These are phyloP conservation scores for Ustilago lituana DNA, from an alignment of 1,284 basidiomycete species.

Conservation along the genomic window DNA sequence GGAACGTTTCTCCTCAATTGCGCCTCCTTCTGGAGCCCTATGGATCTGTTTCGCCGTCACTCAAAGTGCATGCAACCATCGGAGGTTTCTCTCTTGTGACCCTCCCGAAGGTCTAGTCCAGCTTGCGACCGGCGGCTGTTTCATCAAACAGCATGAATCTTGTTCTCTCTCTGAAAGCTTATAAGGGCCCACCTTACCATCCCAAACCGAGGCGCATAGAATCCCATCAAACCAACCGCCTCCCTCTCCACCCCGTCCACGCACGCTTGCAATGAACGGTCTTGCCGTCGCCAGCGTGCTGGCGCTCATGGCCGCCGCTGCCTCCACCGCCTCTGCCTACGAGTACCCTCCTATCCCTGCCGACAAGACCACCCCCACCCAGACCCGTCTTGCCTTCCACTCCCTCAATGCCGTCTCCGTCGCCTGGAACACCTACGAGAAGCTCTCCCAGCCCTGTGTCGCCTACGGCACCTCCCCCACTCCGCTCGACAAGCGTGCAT, in stretches of 20 bases:
- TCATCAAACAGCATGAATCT: not conserved
- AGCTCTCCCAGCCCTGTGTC: slow-evolving; percentile 36
- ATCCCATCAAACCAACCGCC: not conserved
- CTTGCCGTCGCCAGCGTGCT: slow-evolving; percentile 12
- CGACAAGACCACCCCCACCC: slow-evolving; percentile 51
- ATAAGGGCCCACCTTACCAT: no score
- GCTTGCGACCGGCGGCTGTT: no score
- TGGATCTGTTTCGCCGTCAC: no score
- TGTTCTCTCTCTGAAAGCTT: slow-evolving; percentile 1
- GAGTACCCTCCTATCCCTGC: slow-evolving; percentile 32
- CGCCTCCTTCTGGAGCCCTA: no score
- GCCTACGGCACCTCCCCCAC: slow-evolving; percentile 30
- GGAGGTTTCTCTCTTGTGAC: no score
- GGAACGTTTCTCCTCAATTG: no score
- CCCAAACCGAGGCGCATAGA: no score
- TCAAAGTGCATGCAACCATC: no score
- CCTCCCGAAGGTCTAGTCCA: no score
- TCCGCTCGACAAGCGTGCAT: slow-evolving; percentile 15
- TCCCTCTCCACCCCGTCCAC: not conserved
- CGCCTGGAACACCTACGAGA: slow-evolving; percentile 53
- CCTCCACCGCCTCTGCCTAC: slow-evolving; percentile 10
- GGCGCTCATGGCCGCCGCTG: slow-evolving; percentile 12
- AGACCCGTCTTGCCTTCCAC: slow-evolving; percentile 41
- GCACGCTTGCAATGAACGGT: slow-evolving; percentile 15
- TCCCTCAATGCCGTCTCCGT: slow-evolving; percentile 45